Evolutionary conservation across 2,329 filamentous ascomycete genomes (phyloP).

Genomic region (Ophiosphaerella korrae): DNA sequence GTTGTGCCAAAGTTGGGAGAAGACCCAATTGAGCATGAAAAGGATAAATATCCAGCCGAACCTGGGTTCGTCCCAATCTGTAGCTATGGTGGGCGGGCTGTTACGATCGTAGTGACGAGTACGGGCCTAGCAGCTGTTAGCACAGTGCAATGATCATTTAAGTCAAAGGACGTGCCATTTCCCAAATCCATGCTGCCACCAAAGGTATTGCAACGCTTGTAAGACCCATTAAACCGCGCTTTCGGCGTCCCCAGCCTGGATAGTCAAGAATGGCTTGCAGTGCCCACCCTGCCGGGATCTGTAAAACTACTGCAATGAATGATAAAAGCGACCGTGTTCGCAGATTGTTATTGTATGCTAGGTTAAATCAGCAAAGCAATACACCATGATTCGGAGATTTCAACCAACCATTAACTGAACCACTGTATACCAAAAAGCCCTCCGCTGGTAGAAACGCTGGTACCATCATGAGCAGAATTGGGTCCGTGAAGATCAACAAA

Average conservation of each 20-base stretch:
- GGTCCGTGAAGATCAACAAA: conserved; percentile 33
- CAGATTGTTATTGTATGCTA: conserved; percentile 37
- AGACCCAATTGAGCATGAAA: conserved; percentile 40
- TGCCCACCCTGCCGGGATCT: conserved; percentile 39
- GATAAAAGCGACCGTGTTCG: conserved; percentile 33
- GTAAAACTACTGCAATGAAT: conserved; percentile 35
- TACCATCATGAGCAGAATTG: conserved; percentile 35
- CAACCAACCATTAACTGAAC: conserved; percentile 39
- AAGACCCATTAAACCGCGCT: conserved; percentile 34
- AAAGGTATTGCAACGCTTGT: conserved; percentile 32
- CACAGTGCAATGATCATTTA: neutral
- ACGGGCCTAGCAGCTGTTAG: conserved; percentile 22
- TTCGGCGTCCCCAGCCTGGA: conserved; percentile 34
- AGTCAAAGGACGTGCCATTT: conserved; percentile 26
- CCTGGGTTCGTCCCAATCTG: conserved; percentile 31
- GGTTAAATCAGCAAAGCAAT: neutral
- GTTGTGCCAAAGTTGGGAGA: conserved; percentile 40
- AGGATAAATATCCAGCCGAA: conserved; percentile 39
- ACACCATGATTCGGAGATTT: neutral
- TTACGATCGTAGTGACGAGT: conserved; percentile 37
- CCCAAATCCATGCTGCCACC: conserved; percentile 37
- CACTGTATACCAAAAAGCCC: conserved; percentile 37
- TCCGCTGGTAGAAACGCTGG: conserved; percentile 37
- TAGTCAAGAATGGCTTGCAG: conserved; percentile 37
- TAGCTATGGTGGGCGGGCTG: conserved; percentile 24